Evolutionary conservation across 176 grass and related monocot genomes (phyloP).

Genomic region (Alloteropsis semialata): DNA sequence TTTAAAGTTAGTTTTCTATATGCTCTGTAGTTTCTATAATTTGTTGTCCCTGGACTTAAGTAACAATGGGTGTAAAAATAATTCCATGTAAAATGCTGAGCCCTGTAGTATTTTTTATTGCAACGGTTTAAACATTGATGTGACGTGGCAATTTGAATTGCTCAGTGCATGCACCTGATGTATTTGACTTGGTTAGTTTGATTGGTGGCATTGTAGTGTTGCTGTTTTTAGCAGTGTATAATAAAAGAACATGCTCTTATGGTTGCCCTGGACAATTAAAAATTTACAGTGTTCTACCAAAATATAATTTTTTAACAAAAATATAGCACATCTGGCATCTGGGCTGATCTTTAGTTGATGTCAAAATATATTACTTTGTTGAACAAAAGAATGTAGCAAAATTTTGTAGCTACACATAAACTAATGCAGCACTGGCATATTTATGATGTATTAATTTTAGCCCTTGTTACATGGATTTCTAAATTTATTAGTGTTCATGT

Average conservation of each 20-base stretch:
- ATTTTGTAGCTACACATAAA: not conserved
- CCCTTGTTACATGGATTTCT: conserved; percentile 8
- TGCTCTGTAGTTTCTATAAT: not conserved
- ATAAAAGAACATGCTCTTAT: not conserved
- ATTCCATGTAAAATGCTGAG: not conserved
- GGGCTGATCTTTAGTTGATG: not conserved
- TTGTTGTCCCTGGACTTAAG: not conserved
- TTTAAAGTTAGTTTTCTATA: not conserved
- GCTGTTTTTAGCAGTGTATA: not conserved
- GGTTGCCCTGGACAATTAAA: not conserved
- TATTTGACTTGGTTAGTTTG: too few species aligned
- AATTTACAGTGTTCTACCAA: not conserved
- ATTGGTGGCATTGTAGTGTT: too few species aligned
- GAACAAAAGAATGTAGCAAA: not conserved
- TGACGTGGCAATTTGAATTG: not conserved
- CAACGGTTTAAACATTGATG: not conserved
- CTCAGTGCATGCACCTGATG: not conserved
- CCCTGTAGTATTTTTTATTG: not conserved
- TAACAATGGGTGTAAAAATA: not conserved
- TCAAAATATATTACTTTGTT: not conserved
- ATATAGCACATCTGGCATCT: not conserved
- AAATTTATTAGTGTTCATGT: conserved; percentile 27
- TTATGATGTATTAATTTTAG: conserved; percentile 2
- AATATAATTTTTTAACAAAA: not conserved
- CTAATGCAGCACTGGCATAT: not conserved